Evolutionary conservation across 2,329 filamentous ascomycete genomes (phyloP).

Genomic region (Pseudogymnoascus sp.): DNA sequence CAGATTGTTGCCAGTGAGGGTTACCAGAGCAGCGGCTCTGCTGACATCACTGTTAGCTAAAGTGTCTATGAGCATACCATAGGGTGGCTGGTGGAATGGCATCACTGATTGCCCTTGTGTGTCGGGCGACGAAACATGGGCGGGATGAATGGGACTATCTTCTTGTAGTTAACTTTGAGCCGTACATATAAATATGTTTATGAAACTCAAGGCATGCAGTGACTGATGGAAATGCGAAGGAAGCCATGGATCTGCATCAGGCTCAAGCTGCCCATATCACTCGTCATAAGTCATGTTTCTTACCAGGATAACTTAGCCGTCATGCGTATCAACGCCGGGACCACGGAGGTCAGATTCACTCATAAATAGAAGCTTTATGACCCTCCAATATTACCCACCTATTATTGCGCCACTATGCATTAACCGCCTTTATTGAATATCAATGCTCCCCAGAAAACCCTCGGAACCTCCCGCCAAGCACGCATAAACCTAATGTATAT

Average conservation of each 20-base stretch:
- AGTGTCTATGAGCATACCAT: background rate
- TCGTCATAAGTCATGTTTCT: background rate
- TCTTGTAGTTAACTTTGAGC: background rate
- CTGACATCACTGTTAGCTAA: slow-evolving; percentile 36
- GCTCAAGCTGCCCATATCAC: background rate
- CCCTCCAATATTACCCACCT: background rate
- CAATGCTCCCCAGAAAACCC: background rate
- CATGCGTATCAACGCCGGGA: background rate
- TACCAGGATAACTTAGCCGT: background rate
- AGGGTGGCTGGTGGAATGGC: background rate
- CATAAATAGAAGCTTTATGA: background rate
- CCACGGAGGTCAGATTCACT: background rate
- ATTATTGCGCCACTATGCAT: background rate
- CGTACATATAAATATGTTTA: background rate
- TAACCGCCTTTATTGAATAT: background rate
- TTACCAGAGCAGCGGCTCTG: slow-evolving; percentile 38
- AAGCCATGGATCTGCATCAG: background rate
- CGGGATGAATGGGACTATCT: background rate
- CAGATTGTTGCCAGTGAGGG: slow-evolving; percentile 46
- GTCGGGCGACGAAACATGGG: background rate
- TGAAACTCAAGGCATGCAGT: background rate
- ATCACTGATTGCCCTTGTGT: background rate
- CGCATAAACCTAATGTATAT: background rate
- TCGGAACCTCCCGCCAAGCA: background rate
- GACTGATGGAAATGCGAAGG: background rate